Conservation (phyloP, 148 eudicot genomes). For the Rhododendron vialii region DNA sequence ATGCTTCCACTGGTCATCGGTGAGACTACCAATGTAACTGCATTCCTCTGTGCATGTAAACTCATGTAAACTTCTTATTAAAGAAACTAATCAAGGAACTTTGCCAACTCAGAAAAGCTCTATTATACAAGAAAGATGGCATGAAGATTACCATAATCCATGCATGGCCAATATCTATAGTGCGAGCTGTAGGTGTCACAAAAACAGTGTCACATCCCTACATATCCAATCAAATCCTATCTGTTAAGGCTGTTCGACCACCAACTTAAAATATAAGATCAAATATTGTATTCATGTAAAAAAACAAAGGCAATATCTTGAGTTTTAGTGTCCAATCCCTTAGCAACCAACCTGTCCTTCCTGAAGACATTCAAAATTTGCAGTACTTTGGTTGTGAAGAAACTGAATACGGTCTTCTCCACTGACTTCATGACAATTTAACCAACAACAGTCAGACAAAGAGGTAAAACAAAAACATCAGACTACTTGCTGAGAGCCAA, state of each 20-base stretch:
- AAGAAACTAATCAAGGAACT: not conserved
- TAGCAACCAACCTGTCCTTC: constrained; percentile 55
- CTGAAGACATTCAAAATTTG: constrained; percentile 59
- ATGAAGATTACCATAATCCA: constrained; percentile 58
- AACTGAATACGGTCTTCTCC: constrained; percentile 67
- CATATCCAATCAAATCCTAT: constrained; percentile 18
- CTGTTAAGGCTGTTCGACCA: not conserved
- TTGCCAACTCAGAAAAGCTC: not conserved
- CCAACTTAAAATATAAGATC: not conserved
- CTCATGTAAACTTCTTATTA: constrained; percentile 12
- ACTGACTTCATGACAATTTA: constrained; percentile 40
- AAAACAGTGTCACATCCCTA: constrained; percentile 77
- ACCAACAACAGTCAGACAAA: constrained; percentile 3
- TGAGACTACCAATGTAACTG: constrained; percentile 53
- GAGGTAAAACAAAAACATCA: not conserved
- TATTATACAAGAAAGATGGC: not conserved
- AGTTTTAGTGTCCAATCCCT: not conserved
- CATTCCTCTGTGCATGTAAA: constrained; percentile 45
- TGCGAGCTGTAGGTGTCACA: constrained; percentile 76
- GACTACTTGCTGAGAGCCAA: not conserved
- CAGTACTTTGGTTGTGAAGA: constrained; percentile 81
- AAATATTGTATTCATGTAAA: not conserved
- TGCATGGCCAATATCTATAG: constrained; percentile 66
- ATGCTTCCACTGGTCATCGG: constrained; percentile 43
- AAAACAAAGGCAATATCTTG: not conserved